Base-by-base conservation (phyloP, 345 rosid genomes). In the Salix koriyanagi region DNA sequence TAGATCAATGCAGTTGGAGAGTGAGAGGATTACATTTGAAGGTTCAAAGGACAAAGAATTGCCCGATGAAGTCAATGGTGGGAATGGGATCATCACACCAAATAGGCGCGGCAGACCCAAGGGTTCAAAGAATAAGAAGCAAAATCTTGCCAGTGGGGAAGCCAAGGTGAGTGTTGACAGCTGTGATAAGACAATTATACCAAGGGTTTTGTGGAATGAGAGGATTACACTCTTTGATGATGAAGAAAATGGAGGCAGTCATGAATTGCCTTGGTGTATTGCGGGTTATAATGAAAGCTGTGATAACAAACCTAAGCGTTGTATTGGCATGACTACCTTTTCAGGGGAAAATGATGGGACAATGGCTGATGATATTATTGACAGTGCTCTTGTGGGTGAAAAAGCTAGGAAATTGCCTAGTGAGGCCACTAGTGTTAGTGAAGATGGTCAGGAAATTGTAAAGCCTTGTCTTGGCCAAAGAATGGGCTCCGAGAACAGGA, bases 81-180 rank as follows among this genome's bases (percentile, higher is more conserved):
- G 75, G 36, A 60, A 37, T 14, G 48, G 12, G 46, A 23, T 36
- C 14, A 41, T n/a, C 0, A 58, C 21, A 15, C 34, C 39, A 74
- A 76, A 21, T 30, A 46, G 76, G 72, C 74, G 64, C 26, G 81
- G 81, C 30, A 80, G 81, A 72, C 82, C 82, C 16, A 71, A 76
- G 75, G 83, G 79, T 39, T 80, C 79, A 2, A 79, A 76, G 79
- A 73, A 70, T 28, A 77, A 58, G 79, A 62, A 44, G 58, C 69
- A 67, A 70, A 18, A 18, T 65, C 44, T 14, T 73, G 39, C 54
- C 39, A 58, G 70, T 61, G 78, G 52, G 54, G 67, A 75, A 75
- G 36, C 56, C 9, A 37, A 71, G 56, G 52, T 71, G 26, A 28
- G 39, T 32, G 25, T 16, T 50, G 44, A 52, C 2, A 58, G 23